phyloP scores from a whole-genome alignment of 768 basidiomycete genomes.

The Lactarius hengduanensis region DNA sequence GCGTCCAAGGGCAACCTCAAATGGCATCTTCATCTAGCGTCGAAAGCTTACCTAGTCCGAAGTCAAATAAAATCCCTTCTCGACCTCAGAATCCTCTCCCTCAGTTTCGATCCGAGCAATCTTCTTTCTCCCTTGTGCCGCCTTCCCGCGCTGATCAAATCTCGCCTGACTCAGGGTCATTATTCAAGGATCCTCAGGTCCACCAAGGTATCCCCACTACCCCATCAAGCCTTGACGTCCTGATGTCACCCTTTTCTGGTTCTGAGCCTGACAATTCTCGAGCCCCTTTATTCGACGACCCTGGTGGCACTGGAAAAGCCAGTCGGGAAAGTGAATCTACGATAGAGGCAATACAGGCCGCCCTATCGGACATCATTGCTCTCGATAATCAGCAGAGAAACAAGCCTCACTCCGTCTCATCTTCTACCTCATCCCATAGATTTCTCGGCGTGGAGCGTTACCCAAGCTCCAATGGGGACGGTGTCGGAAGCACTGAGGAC shows the following conservation, averaged over 20 bases:
- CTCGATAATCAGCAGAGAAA: slow-evolving; percentile 58
- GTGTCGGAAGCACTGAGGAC: slow-evolving; percentile 45
- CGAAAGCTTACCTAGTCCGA: slow-evolving; percentile 15
- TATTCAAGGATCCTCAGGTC: slow-evolving; percentile 12
- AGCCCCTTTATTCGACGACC: slow-evolving; percentile 79
- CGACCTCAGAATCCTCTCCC: slow-evolving; percentile 16
- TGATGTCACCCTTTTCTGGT: slow-evolving; percentile 72
- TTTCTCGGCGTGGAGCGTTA: slow-evolving; percentile 3
- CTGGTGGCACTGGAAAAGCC: slow-evolving; percentile 56
- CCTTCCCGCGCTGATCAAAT: slow-evolving; percentile 13
- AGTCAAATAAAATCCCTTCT: slow-evolving; percentile 9
- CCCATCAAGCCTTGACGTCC: slow-evolving; percentile 69
- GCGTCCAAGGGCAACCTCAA: neutral
- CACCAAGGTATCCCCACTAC: slow-evolving; percentile 32
- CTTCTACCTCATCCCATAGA: slow-evolving; percentile 7
- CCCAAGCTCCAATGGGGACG: slow-evolving; percentile 31
- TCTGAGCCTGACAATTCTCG: slow-evolving; percentile 52
- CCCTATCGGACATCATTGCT: slow-evolving; percentile 93
- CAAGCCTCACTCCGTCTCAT: slow-evolving; percentile 8
- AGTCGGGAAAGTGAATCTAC: slow-evolving; percentile 71
- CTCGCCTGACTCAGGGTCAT: slow-evolving; percentile 17
- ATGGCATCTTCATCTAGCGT: slow-evolving; percentile 11
- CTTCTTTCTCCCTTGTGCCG: slow-evolving; percentile 18
- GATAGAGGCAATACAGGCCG: slow-evolving; percentile 96
- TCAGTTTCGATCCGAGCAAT: slow-evolving; percentile 29